Evolutionary conservation across 768 basidiomycete genomes (phyloP).

Genomic region (Lactifluus pinguis): DNA sequence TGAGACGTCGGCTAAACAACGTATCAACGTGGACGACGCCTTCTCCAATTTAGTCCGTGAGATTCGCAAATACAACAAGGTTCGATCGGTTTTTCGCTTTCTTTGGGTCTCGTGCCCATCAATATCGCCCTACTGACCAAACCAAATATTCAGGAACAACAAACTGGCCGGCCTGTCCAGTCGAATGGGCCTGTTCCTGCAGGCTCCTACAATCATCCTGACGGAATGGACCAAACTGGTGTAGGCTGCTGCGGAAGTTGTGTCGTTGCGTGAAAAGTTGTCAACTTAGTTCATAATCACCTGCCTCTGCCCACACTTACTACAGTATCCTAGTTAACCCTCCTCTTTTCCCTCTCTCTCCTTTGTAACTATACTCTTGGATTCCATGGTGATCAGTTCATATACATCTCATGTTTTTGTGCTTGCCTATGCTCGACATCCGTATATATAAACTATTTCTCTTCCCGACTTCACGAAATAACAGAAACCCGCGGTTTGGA

Average conservation of each 20-base stretch:
- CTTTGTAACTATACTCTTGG: constrained; percentile 13
- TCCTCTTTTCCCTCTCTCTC: not conserved
- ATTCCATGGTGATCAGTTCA: constrained; percentile 7
- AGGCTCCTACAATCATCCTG: constrained; percentile 39
- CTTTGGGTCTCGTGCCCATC: not conserved
- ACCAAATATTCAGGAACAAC: constrained; percentile 48
- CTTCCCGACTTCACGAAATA: not conserved
- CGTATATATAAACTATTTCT: not conserved
- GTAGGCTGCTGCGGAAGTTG: constrained; percentile 62
- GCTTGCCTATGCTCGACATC: constrained; percentile 3
- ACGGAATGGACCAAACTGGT: constrained; percentile 45
- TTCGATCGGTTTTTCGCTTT: constrained; percentile 24
- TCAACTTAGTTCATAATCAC: not conserved
- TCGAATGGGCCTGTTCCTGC: constrained; percentile 35
- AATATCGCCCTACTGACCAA: not conserved
- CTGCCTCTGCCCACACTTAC: constrained; percentile 9
- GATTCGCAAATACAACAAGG: constrained; percentile 91
- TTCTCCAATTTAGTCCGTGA: constrained; percentile 90
- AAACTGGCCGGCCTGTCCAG: constrained; percentile 62
- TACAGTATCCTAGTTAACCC: not conserved
- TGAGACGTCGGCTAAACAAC: constrained; percentile 92
- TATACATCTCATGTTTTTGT: not conserved
- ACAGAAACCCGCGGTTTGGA: not conserved
- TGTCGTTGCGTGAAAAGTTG: constrained; percentile 40
- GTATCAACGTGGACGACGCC: constrained; percentile 95